phyloP scores from a whole-genome alignment of 768 basidiomycete species.

The Suillus weaverae region DNA sequence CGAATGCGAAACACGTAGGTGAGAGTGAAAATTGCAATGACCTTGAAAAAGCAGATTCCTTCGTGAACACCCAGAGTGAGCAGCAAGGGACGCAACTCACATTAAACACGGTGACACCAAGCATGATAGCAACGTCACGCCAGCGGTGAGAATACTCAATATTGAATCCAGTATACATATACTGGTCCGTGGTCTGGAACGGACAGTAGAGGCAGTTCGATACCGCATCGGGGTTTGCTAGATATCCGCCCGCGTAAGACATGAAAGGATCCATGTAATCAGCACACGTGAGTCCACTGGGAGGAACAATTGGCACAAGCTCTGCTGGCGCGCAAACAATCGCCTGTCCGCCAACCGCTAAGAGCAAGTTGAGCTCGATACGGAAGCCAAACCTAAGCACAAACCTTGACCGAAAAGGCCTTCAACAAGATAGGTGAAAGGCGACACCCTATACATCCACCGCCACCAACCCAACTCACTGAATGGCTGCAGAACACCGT shows the following conservation, averaged over 20 bases:
- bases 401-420: constrained; percentile 47
- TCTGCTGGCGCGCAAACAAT: constrained; percentile 64
- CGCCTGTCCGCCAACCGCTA: constrained; percentile 50
- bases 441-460: constrained; percentile 65
- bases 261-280: constrained; percentile 47
- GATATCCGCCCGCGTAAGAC: constrained; percentile 43
- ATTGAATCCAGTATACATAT: constrained; percentile 46
- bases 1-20: constrained; percentile 34
- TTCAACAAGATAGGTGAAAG: constrained; percentile 59
- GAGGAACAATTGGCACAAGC: constrained; percentile 52
- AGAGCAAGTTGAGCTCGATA: neutral
- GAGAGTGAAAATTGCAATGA: constrained; percentile 27
- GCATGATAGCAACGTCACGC: constrained; percentile 49
- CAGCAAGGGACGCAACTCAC: constrained; percentile 28
- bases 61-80: neutral
- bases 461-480: constrained; percentile 64
- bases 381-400: constrained; percentile 11
- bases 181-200: constrained; percentile 57
- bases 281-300: constrained; percentile 46
- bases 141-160: constrained; percentile 55
- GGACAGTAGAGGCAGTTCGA: constrained; percentile 55
- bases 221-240: constrained; percentile 41
- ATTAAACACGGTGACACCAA: constrained; percentile 43
- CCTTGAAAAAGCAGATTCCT: constrained; percentile 15
- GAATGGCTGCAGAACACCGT: constrained; percentile 70